Evolutionary conservation across 1,284 basidiomycete species (phyloP), one percentile per base, ranked within the genome.

Genomic region (Cystobasidium slooffiae): DNA sequence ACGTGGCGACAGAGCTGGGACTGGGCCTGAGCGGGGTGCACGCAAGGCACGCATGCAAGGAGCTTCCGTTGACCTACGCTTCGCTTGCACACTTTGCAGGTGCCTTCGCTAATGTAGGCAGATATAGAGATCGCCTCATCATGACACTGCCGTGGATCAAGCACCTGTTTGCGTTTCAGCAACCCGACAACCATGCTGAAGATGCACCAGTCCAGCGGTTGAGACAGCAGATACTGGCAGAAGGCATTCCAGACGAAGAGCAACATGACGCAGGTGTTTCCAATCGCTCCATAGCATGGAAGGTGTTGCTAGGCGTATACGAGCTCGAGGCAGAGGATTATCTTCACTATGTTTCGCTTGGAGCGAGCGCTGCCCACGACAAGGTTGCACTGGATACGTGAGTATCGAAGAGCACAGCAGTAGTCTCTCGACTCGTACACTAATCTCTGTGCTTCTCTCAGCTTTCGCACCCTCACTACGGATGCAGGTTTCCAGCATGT

Each of bases 401-500:
- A 20, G 70, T 20, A 22, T 6, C 39, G 16, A 16, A 14, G 3
- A 12, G 20, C 16, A 10, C 7, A 8, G 24, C 47, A 7, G 20
- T 46, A 16, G 12, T 8, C 9, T 39, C 12, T 20, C 18, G 9
- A 6, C 6, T 24, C 22, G 20, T 1, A 51, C 8, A 18, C 22
- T 16, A 46, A 22, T 49, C 43, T 31, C 24, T 3, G n/a, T 5
- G 12, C 24, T 67, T 20, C n/a, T 56, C 12, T 2, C 24, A 73
- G 70, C 62, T 84, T 85, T 79, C 92, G 96, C 68, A 99, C 96
- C 10, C 84, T 99, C 24, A 94, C 95, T 1, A 98, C 95, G 0
- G 96, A 98, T 82, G 88, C 89, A 76, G 91, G 91, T 9, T 99
- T 98, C 85, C 95, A 96, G 83, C 91, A 93, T 80, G 89, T 91